Evolutionary conservation across 371 early-diverging fungal genomes (phyloP), one percentile per base, ranked within the genome.

Genomic region (Mortierella sp.): DNA sequence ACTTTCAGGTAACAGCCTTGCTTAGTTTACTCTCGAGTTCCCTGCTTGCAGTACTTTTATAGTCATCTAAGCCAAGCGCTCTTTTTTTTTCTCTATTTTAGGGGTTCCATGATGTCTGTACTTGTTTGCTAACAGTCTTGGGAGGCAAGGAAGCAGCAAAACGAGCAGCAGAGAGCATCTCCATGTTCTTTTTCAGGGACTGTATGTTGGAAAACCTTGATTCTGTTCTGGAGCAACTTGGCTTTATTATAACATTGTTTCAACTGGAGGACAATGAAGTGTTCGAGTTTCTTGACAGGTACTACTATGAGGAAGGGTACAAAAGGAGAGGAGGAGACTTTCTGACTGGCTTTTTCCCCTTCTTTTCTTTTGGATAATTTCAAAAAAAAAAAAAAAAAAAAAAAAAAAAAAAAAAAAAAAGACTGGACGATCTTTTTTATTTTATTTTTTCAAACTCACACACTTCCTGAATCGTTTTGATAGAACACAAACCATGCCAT

Each of bases 51-150:
- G n/a, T 6, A 23, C n/a, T 19, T 45, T 30, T 44, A 18, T 11
- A 23, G 5, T 19, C 23, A 5, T 18, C 11, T 43, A 11, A 6
- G 12, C 18, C 12, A 50, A 53, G 0, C 46, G 7, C 6, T 55
- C 37, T 55, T 58, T 21, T 51, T 58, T 59, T 60, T 12, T 0
- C 7, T 29, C 48, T 25, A 23, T 25, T 4, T 3, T 68, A 89
- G 89, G 93, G 94, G 3, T 92, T 89, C 68, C 93, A 94, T 69
- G 93, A 93, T 74, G 83, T 94, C 2, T 90, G 90, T 57, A 81
- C 89, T 0, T 83, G 88, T 7, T 81, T 92, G 21, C 77, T 91
- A 7, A 66, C 89, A 0, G 72, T 88, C 1, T 83, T 92, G 66
- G 37, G 37, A 37, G 89, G 87, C 14, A 85, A 85, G 45, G 68